Evolutionary conservation across 2,329 filamentous ascomycete genomes (phyloP), one percentile per base, ranked within the genome.

Genomic region (Capronia coronata): DNA sequence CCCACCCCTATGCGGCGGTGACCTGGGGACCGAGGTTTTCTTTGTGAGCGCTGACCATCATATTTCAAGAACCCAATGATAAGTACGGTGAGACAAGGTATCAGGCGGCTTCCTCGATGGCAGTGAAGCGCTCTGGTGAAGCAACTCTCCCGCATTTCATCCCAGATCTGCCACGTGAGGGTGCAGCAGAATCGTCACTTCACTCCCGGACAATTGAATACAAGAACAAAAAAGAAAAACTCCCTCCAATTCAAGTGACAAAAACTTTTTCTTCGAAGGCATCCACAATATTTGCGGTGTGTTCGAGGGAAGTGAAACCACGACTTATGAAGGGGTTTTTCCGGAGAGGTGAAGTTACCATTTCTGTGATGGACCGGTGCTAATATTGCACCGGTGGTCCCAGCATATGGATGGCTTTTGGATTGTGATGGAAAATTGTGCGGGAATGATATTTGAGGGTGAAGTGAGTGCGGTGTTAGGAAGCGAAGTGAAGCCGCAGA

Each of bases 231-330:
- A 19, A 34, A 34, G 6, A 6, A 34, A 37, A 37, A 37, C 7
- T 13, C 13, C 7, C 13, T 8, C 16, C 7, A 13, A 9, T 19
- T 6, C 6, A 19, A 37, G 34, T 3, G 16, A 6, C 34, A 37
- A 37, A 37, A 37, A 37, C 34, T 18, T 19, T 37, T 37, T 7
- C 34, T 16, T 37, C 34, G 34, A 37, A 37, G 14, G 34, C 34
- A 6, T 9, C 34, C 34, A 19, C 34, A 18, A 18, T 18, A 8
- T 16, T 18, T 9, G 18, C 2, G 14, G n/a, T 37, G 34, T 37
- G 34, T 37, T 37, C 34, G 14, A 37, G 34, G 14, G 34, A 37
- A 37, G 34, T 37, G 34, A 37, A 37, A 37, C 34, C 11, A n/a
- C 34, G 11, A 7, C 25, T 34, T 34, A 13, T 37, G 14, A 19